Conservation (phyloP, 257 asterid genomes). For the Scutellaria galericulata region DNA sequence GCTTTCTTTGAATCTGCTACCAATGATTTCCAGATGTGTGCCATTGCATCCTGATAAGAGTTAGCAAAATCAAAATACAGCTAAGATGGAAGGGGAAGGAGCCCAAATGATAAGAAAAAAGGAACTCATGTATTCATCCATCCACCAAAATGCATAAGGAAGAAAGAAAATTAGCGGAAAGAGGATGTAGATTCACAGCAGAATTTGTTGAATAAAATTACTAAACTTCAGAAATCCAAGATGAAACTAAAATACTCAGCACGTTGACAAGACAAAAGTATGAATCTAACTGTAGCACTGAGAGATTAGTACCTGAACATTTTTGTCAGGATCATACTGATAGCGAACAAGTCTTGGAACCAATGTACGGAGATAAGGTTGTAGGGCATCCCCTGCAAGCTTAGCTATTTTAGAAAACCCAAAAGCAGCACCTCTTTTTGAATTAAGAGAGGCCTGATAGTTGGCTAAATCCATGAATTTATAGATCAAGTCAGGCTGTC, state of each 20-base stretch:
- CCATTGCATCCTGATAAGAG: conserved; percentile 89
- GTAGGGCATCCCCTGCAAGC: conserved; percentile 95
- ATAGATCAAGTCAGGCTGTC: conserved; percentile 95
- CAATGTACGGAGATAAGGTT: conserved; percentile 80
- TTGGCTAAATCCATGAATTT: conserved; percentile 98
- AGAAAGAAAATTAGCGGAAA: conserved; percentile 21
- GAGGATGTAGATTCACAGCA: conserved; percentile 18
- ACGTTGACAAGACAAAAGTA: conserved; percentile 6
- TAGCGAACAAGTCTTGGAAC: conserved; percentile 92
- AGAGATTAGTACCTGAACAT: conserved; percentile 77
- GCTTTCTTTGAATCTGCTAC: conserved; percentile 84
- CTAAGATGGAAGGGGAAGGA: conserved; percentile 10
- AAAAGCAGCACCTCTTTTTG: conserved; percentile 98
- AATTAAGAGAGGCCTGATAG: conserved; percentile 90
- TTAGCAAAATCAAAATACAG: conserved; percentile 35
- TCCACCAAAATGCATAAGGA: conserved; percentile 29
- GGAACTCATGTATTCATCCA: conserved; percentile 23
- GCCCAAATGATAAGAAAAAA: neutral
- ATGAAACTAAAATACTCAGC: conserved; percentile 18
- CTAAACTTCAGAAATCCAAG: conserved; percentile 4
- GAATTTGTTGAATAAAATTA: conserved; percentile 10
- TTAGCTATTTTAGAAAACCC: conserved; percentile 99
- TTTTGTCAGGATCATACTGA: conserved; percentile 98
- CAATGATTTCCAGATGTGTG: conserved; percentile 94
- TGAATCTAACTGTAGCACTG: conserved; percentile 30